Evolutionary conservation across 768 basidiomycete species (phyloP).

Genomic region (Mycena belliarum): DNA sequence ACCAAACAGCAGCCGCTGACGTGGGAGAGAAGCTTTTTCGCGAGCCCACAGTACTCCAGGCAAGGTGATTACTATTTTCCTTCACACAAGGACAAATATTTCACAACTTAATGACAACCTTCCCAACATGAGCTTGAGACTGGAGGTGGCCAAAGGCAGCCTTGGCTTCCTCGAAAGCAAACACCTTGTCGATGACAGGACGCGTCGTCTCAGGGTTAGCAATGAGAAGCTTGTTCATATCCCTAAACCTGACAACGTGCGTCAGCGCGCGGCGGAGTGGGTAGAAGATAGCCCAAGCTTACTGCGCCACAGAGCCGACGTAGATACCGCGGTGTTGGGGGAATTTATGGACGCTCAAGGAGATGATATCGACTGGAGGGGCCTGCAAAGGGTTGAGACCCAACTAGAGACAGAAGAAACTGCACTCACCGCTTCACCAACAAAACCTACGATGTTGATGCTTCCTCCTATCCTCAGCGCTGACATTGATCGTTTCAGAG

Average conservation of each 20-base stretch:
- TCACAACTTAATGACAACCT: constrained; percentile 55
- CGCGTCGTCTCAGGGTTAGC: constrained; percentile 35
- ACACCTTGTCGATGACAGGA: constrained; percentile 53
- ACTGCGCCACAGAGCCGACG: constrained; percentile 47
- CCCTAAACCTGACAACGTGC: constrained; percentile 39
- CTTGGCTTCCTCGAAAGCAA: constrained; percentile 45
- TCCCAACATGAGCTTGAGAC: constrained; percentile 51
- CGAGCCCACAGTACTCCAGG: too few species aligned
- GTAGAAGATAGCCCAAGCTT: constrained; percentile 15
- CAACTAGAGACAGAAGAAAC: too few species aligned
- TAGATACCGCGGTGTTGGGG: constrained; percentile 44
- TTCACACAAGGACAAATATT: too few species aligned
- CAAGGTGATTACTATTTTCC: too few species aligned
- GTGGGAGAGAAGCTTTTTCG: too few species aligned
- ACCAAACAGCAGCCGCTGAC: too few species aligned
- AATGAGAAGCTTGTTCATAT: constrained; percentile 43
- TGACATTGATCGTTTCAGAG: too few species aligned
- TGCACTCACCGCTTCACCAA: too few species aligned
- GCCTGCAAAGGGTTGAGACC: too few species aligned
- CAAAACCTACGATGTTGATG: too few species aligned
- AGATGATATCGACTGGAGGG: constrained; percentile 33
- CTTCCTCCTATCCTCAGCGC: too few species aligned
- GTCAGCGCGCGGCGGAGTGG: background rate
- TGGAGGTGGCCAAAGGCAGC: constrained; percentile 48
- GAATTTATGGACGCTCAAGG: constrained; percentile 29